Evolutionary conservation across 495 filamentous ascomycete genomes (phyloP).

Genomic region (Lichenothelia convexa): DNA sequence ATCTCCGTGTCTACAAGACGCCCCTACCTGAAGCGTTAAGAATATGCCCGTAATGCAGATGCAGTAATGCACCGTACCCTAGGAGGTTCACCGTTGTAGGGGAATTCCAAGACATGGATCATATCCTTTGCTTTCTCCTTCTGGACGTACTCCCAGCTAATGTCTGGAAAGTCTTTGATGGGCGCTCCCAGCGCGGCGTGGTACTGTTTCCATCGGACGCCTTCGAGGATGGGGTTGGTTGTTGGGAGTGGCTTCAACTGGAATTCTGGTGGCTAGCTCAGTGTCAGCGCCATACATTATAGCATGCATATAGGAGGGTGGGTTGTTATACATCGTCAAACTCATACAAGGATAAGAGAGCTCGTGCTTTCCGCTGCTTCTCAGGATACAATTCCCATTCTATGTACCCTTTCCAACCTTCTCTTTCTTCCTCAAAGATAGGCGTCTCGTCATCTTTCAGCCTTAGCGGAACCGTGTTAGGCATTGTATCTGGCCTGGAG

Average conservation of each 20-base stretch:
- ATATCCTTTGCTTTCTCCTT: constrained; percentile 46
- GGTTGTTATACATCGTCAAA: constrained; percentile 24
- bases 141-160: constrained; percentile 38
- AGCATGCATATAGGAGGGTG: too few relatives aligned
- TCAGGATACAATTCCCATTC: constrained; percentile 56
- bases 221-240: constrained; percentile 44
- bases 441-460: background rate
- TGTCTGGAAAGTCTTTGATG: constrained; percentile 29
- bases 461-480: too few relatives aligned
- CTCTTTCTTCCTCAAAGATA: constrained; percentile 1
- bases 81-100: constrained; percentile 52
- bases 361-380: constrained; percentile 37
- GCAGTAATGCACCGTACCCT: constrained; percentile 14
- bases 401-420: constrained; percentile 26
- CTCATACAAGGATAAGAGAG: constrained; percentile 35
- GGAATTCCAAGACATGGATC: constrained; percentile 50
- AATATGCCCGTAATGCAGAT: background rate
- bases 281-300: too few relatives aligned
- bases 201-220: constrained; percentile 46
- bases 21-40: too few relatives aligned
- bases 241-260: constrained; percentile 37
- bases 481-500: too few relatives aligned
- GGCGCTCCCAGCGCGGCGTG: constrained; percentile 40
- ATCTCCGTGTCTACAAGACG: constrained; percentile 31
- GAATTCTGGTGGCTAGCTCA: constrained; percentile 33